Conservation (phyloP, 768 basidiomycete genomes). For the Pleurotus tuber-regium region DNA sequence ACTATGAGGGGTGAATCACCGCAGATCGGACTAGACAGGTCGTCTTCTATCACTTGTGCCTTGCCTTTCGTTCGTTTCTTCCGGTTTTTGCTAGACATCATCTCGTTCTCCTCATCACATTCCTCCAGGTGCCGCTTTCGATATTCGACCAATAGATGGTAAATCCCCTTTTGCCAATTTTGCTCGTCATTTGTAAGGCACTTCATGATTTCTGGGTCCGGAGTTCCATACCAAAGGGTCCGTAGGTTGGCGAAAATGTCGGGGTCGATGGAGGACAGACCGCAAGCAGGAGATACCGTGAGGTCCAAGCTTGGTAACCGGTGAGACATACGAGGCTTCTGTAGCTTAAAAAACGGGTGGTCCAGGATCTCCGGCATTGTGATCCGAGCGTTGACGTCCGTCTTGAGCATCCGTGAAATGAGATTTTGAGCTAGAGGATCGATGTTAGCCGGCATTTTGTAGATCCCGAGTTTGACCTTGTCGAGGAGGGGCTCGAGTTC, state of each 20-base stretch:
- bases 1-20: constrained; percentile 18
- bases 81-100: constrained; percentile 25
- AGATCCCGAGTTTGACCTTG: constrained; percentile 74
- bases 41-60: constrained; percentile 19
- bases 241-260: constrained; percentile 89
- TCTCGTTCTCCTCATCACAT: constrained; percentile 69
- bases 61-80: constrained; percentile 34
- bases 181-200: constrained; percentile 63
- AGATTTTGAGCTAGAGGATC: constrained; percentile 72
- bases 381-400: constrained; percentile 71
- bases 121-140: constrained; percentile 71
- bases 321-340: constrained; percentile 41
- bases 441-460: constrained; percentile 71
- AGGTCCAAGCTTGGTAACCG: constrained; percentile 59
- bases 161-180: constrained; percentile 96
- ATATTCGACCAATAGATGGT: constrained; percentile 86
- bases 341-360: constrained; percentile 76
- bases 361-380: constrained; percentile 76
- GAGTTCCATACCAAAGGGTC: constrained; percentile 86
- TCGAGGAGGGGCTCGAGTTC: constrained; percentile 74
- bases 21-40: not conserved
- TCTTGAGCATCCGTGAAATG: constrained; percentile 76
- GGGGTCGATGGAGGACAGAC: constrained; percentile 68
- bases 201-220: constrained; percentile 70
- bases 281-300: constrained; percentile 67